Evolutionary conservation across 805 yeast species (phyloP).

Genomic region (Candida dajiaensis): DNA sequence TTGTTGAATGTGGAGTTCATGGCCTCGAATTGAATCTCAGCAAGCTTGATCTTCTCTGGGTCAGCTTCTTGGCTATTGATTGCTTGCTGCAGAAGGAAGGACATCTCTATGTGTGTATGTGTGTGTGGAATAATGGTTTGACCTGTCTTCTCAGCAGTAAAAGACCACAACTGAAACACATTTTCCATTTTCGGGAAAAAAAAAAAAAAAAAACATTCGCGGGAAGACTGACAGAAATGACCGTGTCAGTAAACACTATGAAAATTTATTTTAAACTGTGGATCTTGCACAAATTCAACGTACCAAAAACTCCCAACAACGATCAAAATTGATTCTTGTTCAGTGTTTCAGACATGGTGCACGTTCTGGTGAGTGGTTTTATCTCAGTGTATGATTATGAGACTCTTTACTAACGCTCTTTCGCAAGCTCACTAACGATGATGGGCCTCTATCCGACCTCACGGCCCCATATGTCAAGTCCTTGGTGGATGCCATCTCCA

Average conservation of each 20-base stretch:
- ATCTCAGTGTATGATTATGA: not conserved
- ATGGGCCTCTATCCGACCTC: slow-evolving; percentile 82
- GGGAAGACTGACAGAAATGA: not conserved
- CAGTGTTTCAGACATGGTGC: slow-evolving; percentile 4
- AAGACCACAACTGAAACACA: no score
- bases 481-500: slow-evolving; percentile 62
- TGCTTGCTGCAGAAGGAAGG: slow-evolving; percentile 46
- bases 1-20: slow-evolving; percentile 49
- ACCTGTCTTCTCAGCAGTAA: no score
- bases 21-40: slow-evolving; percentile 64
- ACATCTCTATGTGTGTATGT: slow-evolving; percentile 47
- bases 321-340: no score
- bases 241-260: not conserved
- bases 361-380: slow-evolving; percentile 6
- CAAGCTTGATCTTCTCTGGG: slow-evolving; percentile 54
- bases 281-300: no score
- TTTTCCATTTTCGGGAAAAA: no score
- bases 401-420: slow-evolving; percentile 10
- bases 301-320: no score
- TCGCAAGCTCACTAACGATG: slow-evolving; percentile 74
- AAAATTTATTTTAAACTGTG: not conserved
- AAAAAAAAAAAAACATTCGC: not conserved
- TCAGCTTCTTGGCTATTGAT: slow-evolving; percentile 47
- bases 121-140: no score
- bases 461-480: slow-evolving; percentile 83